Percentiles rank a stretch among this genome's conserved stretches.
phyloP scores from a whole-genome alignment of 805 yeast species.

The Clavispora vitiphila region DNA sequence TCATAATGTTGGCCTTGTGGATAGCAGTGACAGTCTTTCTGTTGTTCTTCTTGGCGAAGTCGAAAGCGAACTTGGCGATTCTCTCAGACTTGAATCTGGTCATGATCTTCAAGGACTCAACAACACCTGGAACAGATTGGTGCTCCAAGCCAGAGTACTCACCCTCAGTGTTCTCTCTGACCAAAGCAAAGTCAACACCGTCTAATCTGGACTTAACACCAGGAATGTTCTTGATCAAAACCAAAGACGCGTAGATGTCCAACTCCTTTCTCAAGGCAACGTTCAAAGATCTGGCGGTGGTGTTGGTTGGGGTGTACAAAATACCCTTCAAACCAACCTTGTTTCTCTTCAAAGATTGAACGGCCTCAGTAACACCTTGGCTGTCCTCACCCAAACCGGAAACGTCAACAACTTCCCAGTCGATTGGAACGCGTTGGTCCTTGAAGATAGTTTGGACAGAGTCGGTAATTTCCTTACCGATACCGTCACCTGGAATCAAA shows the following conservation, averaged over 20 bases:
- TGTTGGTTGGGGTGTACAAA: slow-evolving; percentile 80
- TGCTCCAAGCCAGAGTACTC: slow-evolving; percentile 98
- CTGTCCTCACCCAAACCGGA: slow-evolving; percentile 37
- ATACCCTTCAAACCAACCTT: slow-evolving; percentile 96
- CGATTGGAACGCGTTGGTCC: slow-evolving; percentile 85
- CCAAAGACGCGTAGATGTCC: slow-evolving; percentile 92
- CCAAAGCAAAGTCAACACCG: slow-evolving; percentile 87
- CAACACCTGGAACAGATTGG: slow-evolving; percentile 95
- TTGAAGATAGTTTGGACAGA: slow-evolving; percentile 88
- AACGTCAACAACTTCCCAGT: slow-evolving; percentile 67
- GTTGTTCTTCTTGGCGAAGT: slow-evolving; percentile 87
- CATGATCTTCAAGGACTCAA: slow-evolving; percentile 92
- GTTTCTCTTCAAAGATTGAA: slow-evolving; percentile 88
- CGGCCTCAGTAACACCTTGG: slow-evolving; percentile 71
- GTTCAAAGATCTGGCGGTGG: slow-evolving; percentile 79
- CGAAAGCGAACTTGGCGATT: slow-evolving; percentile 95
- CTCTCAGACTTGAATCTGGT: slow-evolving; percentile 94
- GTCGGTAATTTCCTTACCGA: slow-evolving; percentile 92
- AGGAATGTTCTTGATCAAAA: slow-evolving; percentile 88
- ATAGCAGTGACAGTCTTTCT: slow-evolving; percentile 93
- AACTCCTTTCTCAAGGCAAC: slow-evolving; percentile 95
- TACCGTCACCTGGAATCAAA: slow-evolving; percentile 96
- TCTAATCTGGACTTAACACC: slow-evolving; percentile 89
- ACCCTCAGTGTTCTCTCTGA: slow-evolving; percentile 99
- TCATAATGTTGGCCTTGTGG: slow-evolving; percentile 99